Base-by-base conservation (phyloP, 306 rosid species). In the Castanopsis chinensis region DNA sequence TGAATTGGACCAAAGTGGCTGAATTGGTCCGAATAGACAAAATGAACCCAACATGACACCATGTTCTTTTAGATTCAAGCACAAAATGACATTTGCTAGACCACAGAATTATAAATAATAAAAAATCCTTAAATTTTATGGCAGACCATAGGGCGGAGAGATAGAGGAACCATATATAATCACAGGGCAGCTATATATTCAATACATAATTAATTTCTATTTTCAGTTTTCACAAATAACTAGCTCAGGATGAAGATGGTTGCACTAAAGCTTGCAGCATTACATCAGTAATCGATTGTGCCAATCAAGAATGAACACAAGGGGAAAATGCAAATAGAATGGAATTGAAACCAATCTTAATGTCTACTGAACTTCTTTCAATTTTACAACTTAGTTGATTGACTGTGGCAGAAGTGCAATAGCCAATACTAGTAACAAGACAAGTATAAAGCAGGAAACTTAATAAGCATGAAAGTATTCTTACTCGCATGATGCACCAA, bases 401-500 rank as follows among this genome's bases (percentile, higher is more conserved):
- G 13, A n/a, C 4, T 57, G 28, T 57, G 11, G 28, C 28, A 20
- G 30, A 57, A 8, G 4, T 30, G 32, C 32, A 30, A 4, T 4
- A 30, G 13, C 28, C 63, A 57, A 57, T 10, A 9, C 25, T 19
- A 28, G 63, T 3, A 18, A 73, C 45, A 49, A 63, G 15, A 15
- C 11, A 63, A 3, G 27, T 53, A 76, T 15, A 32, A 21, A 68
- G 5, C 5, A 33, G 0, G 56, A 32, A 10, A 37, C 54, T 32
- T 18, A 21, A 17, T 18, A 3, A 18, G 28, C 21, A 49, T 17
- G 49, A 45, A 69, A 43, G 30, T 70, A 60, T 52, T 73, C 79
- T 82, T 83, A 86, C 89, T 80, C 76, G 83, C 86, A 84, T 3
- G 88, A 79, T 74, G 74, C 79, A 69, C 76, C 85, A 65, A 87